phyloP scores from a whole-genome alignment of 2,329 filamentous ascomycete genomes.

The Colletotrichum sp. region DNA sequence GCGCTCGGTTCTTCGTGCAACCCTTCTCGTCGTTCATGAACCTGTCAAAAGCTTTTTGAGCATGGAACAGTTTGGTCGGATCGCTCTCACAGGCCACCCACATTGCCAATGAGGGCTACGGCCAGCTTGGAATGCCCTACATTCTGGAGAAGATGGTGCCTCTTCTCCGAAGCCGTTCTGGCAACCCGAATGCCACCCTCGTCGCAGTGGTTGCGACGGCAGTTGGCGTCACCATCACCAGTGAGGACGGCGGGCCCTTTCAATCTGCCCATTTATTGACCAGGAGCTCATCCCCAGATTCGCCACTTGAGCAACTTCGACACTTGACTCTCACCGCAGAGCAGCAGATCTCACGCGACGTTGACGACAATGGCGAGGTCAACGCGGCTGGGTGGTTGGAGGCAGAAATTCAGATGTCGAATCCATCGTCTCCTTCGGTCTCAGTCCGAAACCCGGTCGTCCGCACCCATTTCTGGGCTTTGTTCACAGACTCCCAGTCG shows the following conservation, averaged over 20 bases:
- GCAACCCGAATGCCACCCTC: neutral
- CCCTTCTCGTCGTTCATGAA: neutral
- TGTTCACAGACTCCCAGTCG: neutral
- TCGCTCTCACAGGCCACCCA: neutral
- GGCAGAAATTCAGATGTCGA: neutral
- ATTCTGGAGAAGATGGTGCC: neutral
- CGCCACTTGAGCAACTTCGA: neutral
- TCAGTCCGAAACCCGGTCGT: neutral
- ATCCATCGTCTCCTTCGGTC: neutral
- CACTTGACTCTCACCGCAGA: neutral
- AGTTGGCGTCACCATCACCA: neutral
- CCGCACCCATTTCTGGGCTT: neutral
- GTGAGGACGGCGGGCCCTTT: neutral
- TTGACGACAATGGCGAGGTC: neutral
- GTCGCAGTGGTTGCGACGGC: neutral
- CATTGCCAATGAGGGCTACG: neutral
- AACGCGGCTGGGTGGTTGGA: neutral
- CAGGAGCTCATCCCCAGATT: neutral
- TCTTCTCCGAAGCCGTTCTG: neutral
- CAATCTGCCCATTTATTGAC: neutral
- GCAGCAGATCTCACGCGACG: neutral
- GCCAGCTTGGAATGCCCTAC: rapidly evolving
- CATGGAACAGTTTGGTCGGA: neutral
- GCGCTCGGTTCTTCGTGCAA: neutral
- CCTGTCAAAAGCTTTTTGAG: neutral